A percentile compares a stretch with the other conserved stretches of the same genome.
phyloP scores from a whole-genome alignment of 441 rosid genomes.

The Viola pubescens region DNA sequence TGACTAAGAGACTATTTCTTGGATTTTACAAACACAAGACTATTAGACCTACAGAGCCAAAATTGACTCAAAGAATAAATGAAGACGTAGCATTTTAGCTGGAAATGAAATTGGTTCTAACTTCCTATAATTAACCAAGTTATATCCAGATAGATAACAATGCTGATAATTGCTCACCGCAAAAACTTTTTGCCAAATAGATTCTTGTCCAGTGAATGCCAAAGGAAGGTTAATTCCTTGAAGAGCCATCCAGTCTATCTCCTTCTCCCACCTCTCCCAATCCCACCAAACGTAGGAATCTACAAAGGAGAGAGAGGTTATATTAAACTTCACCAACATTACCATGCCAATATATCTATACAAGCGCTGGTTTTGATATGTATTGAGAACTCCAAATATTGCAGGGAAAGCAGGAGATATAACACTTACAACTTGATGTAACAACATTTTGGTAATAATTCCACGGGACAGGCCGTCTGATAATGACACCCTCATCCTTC shows the following conservation, averaged over 20 bases:
- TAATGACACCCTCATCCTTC: constrained; percentile 50
- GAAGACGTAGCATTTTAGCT: not conserved
- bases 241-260: constrained; percentile 99
- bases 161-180: constrained; percentile 36
- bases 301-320: constrained; percentile 25
- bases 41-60: not conserved
- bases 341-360: not conserved
- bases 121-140: not conserved
- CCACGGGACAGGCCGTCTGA: constrained; percentile 89
- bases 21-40: not conserved
- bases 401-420: not conserved
- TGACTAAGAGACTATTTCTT: not conserved
- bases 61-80: not conserved
- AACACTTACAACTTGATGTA: constrained; percentile 82
- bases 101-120: not conserved
- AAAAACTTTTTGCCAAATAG: constrained; percentile 93
- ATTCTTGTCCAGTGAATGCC: constrained; percentile 94
- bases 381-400: not conserved
- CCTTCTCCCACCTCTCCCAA: constrained; percentile 96
- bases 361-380: too few relatives aligned
- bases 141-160: constrained; percentile 19
- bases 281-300: constrained; percentile 98
- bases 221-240: constrained; percentile 95
- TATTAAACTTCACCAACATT: constrained; percentile 10
- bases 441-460: constrained; percentile 98